Conservation (phyloP, 1,284 basidiomycete species). For the Erythrobasidium hasegawianum region DNA sequence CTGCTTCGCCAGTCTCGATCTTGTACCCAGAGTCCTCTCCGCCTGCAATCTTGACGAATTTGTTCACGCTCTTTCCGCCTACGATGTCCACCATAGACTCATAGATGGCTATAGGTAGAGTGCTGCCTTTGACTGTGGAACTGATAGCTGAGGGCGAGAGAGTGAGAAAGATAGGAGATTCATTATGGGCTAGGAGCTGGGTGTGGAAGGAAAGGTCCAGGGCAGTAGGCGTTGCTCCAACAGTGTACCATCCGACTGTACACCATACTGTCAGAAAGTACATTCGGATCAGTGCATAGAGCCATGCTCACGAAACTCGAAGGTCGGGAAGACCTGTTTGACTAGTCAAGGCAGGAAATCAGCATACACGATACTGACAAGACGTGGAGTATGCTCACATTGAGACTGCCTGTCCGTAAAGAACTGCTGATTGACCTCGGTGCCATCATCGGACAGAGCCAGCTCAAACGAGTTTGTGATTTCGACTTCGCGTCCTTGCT, state of each 20-base stretch:
- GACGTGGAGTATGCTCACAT: slow-evolving; percentile 59
- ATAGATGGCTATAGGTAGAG: slow-evolving; percentile 80
- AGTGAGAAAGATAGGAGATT: slow-evolving; percentile 54
- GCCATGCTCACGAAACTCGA: slow-evolving; percentile 63
- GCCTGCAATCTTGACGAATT: slow-evolving; percentile 23
- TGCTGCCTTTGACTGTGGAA: slow-evolving; percentile 52
- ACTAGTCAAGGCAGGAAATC: slow-evolving; percentile 55
- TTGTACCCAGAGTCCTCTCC: slow-evolving; percentile 59
- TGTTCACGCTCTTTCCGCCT: slow-evolving; percentile 49
- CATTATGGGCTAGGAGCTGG: slow-evolving; percentile 55
- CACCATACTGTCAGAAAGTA: background rate
- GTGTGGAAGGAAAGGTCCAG: slow-evolving; percentile 74
- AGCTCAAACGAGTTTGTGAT: slow-evolving; percentile 96
- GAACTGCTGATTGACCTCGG: slow-evolving; percentile 71
- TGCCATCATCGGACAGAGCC: slow-evolving; percentile 51
- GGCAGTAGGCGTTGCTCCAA: slow-evolving; percentile 65
- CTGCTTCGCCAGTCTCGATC: slow-evolving; percentile 97
- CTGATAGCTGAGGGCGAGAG: slow-evolving; percentile 50
- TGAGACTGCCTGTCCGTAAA: slow-evolving; percentile 78
- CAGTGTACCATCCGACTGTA: slow-evolving; percentile 84
- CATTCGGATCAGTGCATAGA: background rate
- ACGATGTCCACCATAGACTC: slow-evolving; percentile 79
- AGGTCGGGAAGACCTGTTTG: slow-evolving; percentile 94
- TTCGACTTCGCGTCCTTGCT: slow-evolving; percentile 87
- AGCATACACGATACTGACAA: slow-evolving; percentile 6